Evolutionary conservation across 2,329 filamentous ascomycete species (phyloP).

Genomic region (Monosporascus sp.): DNA sequence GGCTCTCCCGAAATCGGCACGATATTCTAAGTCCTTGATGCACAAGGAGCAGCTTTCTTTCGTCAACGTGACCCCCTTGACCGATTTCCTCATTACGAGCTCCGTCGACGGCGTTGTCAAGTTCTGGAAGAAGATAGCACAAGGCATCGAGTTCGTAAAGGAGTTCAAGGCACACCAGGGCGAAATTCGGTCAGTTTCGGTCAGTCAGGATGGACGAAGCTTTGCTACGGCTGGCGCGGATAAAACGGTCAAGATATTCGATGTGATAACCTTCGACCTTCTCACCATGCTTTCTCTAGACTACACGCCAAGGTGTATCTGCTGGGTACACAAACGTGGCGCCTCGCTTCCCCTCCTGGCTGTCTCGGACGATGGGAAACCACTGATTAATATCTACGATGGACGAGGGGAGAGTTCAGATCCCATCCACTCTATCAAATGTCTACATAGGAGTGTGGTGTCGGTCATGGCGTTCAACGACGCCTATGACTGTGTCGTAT

Average conservation of each 20-base stretch:
- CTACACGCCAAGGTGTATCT: slow-evolving; percentile 71
- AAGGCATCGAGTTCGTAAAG: slow-evolving; percentile 95
- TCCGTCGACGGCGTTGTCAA: slow-evolving; percentile 96
- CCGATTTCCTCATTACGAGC: slow-evolving; percentile 92
- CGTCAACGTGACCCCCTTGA: slow-evolving; percentile 80
- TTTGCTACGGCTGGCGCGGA: slow-evolving; percentile 85
- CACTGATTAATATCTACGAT: slow-evolving; percentile 78
- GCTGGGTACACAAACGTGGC: slow-evolving; percentile 86
- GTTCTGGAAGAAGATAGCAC: slow-evolving; percentile 95
- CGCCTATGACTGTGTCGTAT: slow-evolving; percentile 83
- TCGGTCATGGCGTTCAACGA: slow-evolving; percentile 87
- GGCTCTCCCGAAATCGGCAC: slow-evolving; percentile 72
- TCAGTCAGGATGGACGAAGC: slow-evolving; percentile 85
- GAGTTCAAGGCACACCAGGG: slow-evolving; percentile 89
- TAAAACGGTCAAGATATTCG: slow-evolving; percentile 75
- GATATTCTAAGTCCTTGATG: slow-evolving; percentile 96
- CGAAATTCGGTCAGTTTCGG: slow-evolving; percentile 77
- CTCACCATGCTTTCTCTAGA: slow-evolving; percentile 77
- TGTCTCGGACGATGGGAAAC: slow-evolving; percentile 69
- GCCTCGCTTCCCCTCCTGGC: slow-evolving; percentile 85
- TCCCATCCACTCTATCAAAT: slow-evolving; percentile 71
- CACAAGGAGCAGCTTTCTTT: slow-evolving; percentile 93
- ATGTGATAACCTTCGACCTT: slow-evolving; percentile 82
- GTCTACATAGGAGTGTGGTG: slow-evolving; percentile 77
- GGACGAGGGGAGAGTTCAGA: slow-evolving; percentile 75